Evolutionary conservation across 2,329 filamentous ascomycete species (phyloP).

Genomic region (Colletotrichum higginsianum): DNA sequence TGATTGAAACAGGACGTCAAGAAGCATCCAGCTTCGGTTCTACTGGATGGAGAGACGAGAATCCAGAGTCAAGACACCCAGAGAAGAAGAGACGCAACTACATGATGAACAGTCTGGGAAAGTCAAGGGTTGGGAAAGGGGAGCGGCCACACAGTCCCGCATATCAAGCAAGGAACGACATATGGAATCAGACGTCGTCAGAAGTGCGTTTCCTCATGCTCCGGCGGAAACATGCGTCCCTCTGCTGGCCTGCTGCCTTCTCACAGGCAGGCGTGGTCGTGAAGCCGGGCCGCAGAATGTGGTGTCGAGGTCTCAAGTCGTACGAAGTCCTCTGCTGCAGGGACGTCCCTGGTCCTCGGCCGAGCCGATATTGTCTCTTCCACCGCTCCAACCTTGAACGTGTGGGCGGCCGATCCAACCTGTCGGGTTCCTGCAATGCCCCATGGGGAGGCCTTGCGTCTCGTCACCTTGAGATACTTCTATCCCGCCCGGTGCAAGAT

Average conservation of each 20-base stretch:
- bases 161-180: conserved; percentile 9
- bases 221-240: conserved; percentile 10
- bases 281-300: conserved; percentile 28
- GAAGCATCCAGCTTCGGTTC: conserved; percentile 32
- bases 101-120: conserved; percentile 22
- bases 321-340: conserved; percentile 18
- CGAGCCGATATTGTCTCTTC: no score
- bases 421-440: neutral
- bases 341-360: conserved; percentile 14
- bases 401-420: neutral
- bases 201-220: neutral
- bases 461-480: no score
- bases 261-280: conserved; percentile 20
- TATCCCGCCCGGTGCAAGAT: no score
- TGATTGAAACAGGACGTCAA: neutral
- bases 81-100: conserved; percentile 2
- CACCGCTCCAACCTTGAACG: neutral
- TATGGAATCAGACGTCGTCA: conserved; percentile 14
- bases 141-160: conserved; percentile 10
- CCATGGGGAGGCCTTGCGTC: no score
- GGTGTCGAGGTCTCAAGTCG: conserved; percentile 16
- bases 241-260: neutral
- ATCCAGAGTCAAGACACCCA: neutral
- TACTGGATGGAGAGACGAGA: neutral
- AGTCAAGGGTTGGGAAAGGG: neutral